Percentiles rank a stretch among this genome's conserved stretches.
phyloP scores from a whole-genome alignment of 2,329 filamentous ascomycete genomes.

The Lachnellula suecica region DNA sequence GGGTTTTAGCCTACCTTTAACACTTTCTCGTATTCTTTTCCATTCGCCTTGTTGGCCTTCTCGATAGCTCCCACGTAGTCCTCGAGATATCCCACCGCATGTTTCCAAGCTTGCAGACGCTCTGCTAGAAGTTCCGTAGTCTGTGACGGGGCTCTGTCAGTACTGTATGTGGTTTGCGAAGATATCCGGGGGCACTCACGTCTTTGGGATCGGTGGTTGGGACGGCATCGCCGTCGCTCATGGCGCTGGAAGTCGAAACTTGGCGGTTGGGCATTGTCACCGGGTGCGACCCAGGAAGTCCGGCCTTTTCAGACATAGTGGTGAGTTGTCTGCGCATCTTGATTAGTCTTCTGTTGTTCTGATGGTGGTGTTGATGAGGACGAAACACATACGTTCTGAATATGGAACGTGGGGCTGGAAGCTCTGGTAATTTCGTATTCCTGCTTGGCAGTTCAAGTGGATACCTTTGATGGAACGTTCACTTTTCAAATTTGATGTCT shows the following conservation, averaged over 20 bases:
- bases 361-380: neutral
- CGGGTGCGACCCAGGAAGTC: constrained; percentile 25
- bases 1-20: constrained; percentile 65
- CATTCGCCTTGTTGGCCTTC: constrained; percentile 79
- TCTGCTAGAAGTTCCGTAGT: constrained; percentile 81
- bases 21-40: constrained; percentile 94
- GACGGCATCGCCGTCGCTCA: constrained; percentile 30
- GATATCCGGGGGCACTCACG: constrained; percentile 22
- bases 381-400: neutral
- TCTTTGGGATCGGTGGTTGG: constrained; percentile 29
- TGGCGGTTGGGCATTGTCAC: constrained; percentile 28
- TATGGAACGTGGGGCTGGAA: neutral
- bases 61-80: constrained; percentile 80
- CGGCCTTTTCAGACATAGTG: constrained; percentile 25
- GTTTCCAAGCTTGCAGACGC: constrained; percentile 92
- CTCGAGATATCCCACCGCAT: constrained; percentile 86
- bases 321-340: constrained; percentile 24
- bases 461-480: no score
- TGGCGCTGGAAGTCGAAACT: constrained; percentile 21
- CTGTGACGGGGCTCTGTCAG: constrained; percentile 41
- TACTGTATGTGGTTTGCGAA: neutral
- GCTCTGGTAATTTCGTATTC: neutral
- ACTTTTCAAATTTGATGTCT: no score
- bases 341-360: constrained; percentile 6
- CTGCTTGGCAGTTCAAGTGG: neutral